phyloP scores from a whole-genome alignment of 2,329 filamentous ascomycete genomes.

The Boeremia exigua region DNA sequence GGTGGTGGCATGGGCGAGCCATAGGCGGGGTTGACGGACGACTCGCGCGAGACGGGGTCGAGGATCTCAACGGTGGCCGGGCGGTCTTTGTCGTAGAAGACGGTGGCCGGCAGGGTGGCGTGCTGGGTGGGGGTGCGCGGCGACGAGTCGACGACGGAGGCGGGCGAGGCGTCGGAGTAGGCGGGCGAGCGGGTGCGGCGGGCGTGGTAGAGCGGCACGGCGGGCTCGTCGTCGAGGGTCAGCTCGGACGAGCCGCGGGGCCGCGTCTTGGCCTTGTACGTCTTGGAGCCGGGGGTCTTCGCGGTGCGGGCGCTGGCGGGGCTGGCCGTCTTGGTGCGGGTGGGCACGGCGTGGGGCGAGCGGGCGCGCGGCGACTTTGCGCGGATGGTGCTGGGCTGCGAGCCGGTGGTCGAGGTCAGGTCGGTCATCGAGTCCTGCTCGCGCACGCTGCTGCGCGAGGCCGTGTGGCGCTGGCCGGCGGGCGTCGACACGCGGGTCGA shows the following conservation, averaged over 20 bases:
- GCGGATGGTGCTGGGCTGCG: constrained; percentile 49
- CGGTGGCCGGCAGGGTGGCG: constrained; percentile 42
- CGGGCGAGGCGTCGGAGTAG: constrained; percentile 48
- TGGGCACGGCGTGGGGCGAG: constrained; percentile 26
- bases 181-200: constrained; percentile 39
- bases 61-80: constrained; percentile 52
- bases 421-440: constrained; percentile 50
- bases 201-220: constrained; percentile 50
- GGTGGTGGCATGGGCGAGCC: constrained; percentile 58
- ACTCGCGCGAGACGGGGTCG: constrained; percentile 45
- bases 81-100: constrained; percentile 41
- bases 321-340: constrained; percentile 33
- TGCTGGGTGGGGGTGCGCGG: constrained; percentile 54
- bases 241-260: constrained; percentile 50
- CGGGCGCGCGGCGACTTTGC: constrained; percentile 39
- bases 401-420: constrained; percentile 51
- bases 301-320: constrained; percentile 25
- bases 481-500: constrained; percentile 44
- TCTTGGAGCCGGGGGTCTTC: constrained; percentile 30
- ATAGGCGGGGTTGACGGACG: constrained; percentile 47
- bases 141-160: constrained; percentile 52
- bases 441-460: constrained; percentile 53
- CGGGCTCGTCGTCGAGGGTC: constrained; percentile 55
- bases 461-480: constrained; percentile 42
- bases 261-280: constrained; percentile 28